These are phyloP conservation scores for Stephanodiscus triporus DNA, from an alignment of 108 stramenopile species.

Conservation along the genomic window DNA sequence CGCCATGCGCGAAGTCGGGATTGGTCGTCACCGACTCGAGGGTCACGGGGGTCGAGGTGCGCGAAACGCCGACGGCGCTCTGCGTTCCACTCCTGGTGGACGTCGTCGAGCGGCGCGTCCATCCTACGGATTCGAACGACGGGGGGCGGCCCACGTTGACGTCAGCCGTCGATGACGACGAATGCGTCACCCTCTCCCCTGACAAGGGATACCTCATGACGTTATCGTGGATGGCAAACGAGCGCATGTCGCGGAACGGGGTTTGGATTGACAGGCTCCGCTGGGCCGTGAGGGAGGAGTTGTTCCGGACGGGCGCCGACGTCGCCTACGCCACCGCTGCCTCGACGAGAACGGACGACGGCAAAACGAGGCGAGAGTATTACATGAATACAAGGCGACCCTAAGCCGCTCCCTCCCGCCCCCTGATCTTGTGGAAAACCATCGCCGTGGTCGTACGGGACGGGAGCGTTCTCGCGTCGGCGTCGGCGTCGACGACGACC, in stretches of 20 bases:
- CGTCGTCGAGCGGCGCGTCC: no score
- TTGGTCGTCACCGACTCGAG: constrained; percentile 66
- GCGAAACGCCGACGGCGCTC: no score
- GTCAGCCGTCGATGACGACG: no score
- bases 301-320: constrained; percentile 7
- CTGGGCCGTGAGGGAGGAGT: constrained; percentile 32
- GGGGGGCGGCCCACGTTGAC: no score
- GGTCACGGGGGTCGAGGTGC: constrained; percentile 43
- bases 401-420: constrained; percentile 47
- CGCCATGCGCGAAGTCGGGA: constrained; percentile 87
- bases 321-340: no score
- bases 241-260: constrained; percentile 62
- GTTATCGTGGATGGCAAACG: constrained; percentile 64
- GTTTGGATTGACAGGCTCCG: constrained; percentile 57
- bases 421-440: constrained; percentile 75
- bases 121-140: no score
- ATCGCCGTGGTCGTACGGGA: constrained; percentile 50
- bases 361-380: neutral
- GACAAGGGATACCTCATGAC: constrained; percentile 50
- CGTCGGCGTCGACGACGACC: neutral
- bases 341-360: neutral
- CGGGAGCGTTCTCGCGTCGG: no score
- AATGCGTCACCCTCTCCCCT: constrained; percentile 1
- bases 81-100: no score
- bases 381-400: constrained; percentile 14